Base-by-base conservation (phyloP, 805 yeast species). In the Barnettozyma californica region DNA sequence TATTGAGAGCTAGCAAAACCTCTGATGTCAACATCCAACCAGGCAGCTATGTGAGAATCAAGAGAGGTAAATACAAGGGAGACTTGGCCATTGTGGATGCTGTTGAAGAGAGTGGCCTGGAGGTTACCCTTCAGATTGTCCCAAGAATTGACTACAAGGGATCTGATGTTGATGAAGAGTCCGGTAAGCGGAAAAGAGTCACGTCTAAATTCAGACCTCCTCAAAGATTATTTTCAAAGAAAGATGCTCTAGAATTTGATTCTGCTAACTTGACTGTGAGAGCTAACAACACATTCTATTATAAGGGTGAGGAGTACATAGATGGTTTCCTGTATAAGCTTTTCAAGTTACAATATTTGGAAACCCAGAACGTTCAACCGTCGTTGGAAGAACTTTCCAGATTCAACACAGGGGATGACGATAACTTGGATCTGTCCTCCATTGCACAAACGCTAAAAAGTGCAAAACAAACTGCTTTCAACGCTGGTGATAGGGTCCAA, bases 61-160 rank as follows among this genome's bases (percentile, higher is more conserved):
- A 86, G 59, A 78, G 96, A 53, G 98, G 99, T 53, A 85, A 84
- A 61, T 91, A 92, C 66, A 87, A 87, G 60, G 92, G 92, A 45
- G 99, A 94, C 66, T 74, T 94, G 55, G 99, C 97, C 20, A 78
- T 89, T 43, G 96, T 94, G 44, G 96, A 90, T 59, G 90, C 91
- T 63, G 76, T 94, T 53, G 86, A 95, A 51, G 98, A 94, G 61
- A 92, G 88, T 63, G 98, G 97, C 46, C 76, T 94, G 57, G 98
- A 92, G 64, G 98, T 89, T n/a, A 78, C 95, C 59, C 81, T 95
- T 58, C 88, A 88, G 62, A 73, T 94, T 54, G 95, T 94, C 31
- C 99, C 99, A 34, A 81, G 99, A 60, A 69, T 94, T 51, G 97
- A 92, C 64, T 92, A 94, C 66, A 96, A 96, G 49, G 80, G 83